These are phyloP conservation scores for Atkinsonella texensis DNA, from an alignment of 2,329 filamentous ascomycete species.

Conservation along the genomic window DNA sequence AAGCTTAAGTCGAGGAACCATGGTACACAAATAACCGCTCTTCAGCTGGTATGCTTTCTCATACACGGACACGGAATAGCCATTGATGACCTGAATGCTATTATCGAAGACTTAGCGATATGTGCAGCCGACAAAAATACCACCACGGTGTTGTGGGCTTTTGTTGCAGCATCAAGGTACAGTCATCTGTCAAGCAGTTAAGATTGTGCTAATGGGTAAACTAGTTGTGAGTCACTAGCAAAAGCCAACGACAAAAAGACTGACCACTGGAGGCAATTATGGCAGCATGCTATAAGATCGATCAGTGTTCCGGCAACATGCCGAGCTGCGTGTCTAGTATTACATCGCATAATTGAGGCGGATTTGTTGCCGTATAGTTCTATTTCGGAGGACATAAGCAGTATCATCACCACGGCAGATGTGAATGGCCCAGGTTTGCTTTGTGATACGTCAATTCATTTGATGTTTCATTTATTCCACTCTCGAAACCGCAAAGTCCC, in stretches of 20 bases:
- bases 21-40: conserved; percentile 34
- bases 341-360: conserved; percentile 54
- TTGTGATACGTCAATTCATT: conserved; percentile 63
- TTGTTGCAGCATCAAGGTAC: conserved; percentile 71
- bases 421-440: conserved; percentile 68
- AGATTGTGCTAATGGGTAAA: conserved; percentile 10
- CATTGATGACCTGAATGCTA: conserved; percentile 37
- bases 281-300: conserved; percentile 61
- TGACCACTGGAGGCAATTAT: conserved; percentile 56
- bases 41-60: conserved; percentile 48
- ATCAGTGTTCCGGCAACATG: conserved; percentile 60
- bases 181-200: conserved; percentile 10
- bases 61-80: conserved; percentile 33
- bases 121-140: conserved; percentile 59
- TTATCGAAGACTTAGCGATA: conserved; percentile 45
- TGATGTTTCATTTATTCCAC: conserved; percentile 61
- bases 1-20: conserved; percentile 34
- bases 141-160: conserved; percentile 63
- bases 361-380: conserved; percentile 55
- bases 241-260: conserved; percentile 22
- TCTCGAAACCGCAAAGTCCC: conserved; percentile 56
- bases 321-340: conserved; percentile 63
- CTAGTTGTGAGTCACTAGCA: conserved; percentile 20
- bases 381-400: conserved; percentile 57
- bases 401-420: conserved; percentile 64